phyloP scores from a whole-genome alignment of 192 early-diverging fungal genomes.

The Mortierella claussenii region DNA sequence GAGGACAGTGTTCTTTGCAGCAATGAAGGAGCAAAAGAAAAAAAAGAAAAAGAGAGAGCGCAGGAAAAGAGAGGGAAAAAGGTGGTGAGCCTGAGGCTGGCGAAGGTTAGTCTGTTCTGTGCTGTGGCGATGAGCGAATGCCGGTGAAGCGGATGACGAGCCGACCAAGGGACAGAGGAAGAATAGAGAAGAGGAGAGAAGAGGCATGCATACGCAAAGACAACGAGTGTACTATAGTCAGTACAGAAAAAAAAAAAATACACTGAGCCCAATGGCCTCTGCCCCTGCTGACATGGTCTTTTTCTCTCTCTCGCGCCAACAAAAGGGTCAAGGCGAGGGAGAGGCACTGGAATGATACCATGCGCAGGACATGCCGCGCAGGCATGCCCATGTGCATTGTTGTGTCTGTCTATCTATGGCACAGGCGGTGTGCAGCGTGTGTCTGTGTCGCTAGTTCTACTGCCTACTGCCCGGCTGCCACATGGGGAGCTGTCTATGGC shows the following conservation, averaged over 20 bases:
- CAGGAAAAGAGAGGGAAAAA: neutral
- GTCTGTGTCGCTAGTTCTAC: no score
- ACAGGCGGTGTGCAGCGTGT: no score
- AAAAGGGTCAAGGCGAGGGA: no score
- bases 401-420: no score
- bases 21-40: neutral
- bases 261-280: no score
- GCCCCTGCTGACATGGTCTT: no score
- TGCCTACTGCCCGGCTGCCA: no score
- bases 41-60: conserved; percentile 2
- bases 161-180: neutral
- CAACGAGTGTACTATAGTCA: neutral
- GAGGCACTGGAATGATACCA: no score
- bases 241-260: neutral
- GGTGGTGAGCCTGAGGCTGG: neutral
- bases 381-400: no score
- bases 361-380: no score
- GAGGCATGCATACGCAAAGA: neutral
- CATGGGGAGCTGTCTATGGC: no score
- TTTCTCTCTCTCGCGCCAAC: no score
- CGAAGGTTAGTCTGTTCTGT: neutral
- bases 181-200: neutral
- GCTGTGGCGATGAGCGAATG: neutral
- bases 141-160: neutral
- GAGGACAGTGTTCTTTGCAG: neutral